phyloP scores from a whole-genome alignment of 805 yeast species.

The Torulaspora microellipsoides region DNA sequence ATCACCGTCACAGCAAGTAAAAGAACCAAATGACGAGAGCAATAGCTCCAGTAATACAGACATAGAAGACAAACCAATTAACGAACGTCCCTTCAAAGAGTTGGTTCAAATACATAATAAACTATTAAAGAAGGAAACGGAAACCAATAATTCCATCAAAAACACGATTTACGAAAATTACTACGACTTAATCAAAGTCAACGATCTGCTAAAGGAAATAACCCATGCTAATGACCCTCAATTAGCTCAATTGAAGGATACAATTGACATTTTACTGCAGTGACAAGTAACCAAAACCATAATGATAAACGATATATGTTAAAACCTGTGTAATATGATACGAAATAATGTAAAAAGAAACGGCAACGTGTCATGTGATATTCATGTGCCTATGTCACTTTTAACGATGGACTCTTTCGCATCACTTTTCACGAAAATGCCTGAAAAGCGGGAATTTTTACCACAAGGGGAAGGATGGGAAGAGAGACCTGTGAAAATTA shows the following conservation, averaged over 20 bases:
- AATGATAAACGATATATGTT: too few relatives aligned
- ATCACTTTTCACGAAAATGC: too few relatives aligned
- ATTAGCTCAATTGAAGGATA: constrained; percentile 14
- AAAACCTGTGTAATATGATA: too few relatives aligned
- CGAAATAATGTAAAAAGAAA: too few relatives aligned
- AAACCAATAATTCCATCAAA: constrained; percentile 46
- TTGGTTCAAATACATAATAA: constrained; percentile 27
- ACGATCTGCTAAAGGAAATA: constrained; percentile 44
- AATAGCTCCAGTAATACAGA: not conserved
- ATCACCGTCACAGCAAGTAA: constrained; percentile 1
- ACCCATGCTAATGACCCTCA: constrained; percentile 12
- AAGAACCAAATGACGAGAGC: not conserved
- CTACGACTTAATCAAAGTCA: constrained; percentile 65
- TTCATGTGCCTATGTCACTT: too few relatives aligned
- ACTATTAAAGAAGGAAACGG: constrained; percentile 28
- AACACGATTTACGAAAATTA: constrained; percentile 72
- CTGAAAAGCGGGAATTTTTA: too few relatives aligned
- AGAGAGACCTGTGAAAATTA: too few relatives aligned
- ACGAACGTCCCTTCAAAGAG: constrained; percentile 19
- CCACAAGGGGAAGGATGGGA: too few relatives aligned
- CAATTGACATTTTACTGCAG: constrained; percentile 7
- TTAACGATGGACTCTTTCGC: too few relatives aligned
- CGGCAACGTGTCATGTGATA: too few relatives aligned
- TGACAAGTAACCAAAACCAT: not conserved
- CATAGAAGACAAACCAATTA: constrained; percentile 11